These are phyloP conservation scores for Penicillium simplicissimum DNA, from an alignment of 495 filamentous ascomycete genomes.

Conservation along the genomic window DNA sequence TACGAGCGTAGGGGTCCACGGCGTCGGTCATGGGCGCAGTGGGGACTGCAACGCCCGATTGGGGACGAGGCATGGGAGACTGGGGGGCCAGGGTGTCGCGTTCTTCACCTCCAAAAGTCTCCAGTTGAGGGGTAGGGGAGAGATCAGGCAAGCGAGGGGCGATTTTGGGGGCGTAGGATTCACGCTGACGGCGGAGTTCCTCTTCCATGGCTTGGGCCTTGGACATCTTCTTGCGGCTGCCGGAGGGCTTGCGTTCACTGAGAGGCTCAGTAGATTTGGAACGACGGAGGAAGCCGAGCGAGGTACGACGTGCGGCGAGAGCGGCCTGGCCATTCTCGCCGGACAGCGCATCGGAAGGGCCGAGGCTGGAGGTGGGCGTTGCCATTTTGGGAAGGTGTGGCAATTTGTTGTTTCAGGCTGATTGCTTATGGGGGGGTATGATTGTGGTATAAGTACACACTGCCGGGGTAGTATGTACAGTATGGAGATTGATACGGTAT, in stretches of 20 bases:
- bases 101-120: slow-evolving; percentile 71
- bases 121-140: slow-evolving; percentile 61
- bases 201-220: slow-evolving; percentile 60
- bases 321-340: slow-evolving; percentile 30
- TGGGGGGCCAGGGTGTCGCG: slow-evolving; percentile 37
- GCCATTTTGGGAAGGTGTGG: slow-evolving; percentile 21
- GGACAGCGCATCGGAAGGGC: slow-evolving; percentile 23
- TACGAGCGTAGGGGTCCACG: slow-evolving; percentile 74
- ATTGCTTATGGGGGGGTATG: background rate
- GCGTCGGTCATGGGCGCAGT: slow-evolving; percentile 37
- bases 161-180: slow-evolving; percentile 64
- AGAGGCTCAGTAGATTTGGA: slow-evolving; percentile 72
- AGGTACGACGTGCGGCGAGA: slow-evolving; percentile 38
- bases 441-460: background rate
- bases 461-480: background rate
- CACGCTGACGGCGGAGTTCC: slow-evolving; percentile 66
- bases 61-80: slow-evolving; percentile 20
- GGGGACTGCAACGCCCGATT: slow-evolving; percentile 21
- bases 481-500: background rate
- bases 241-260: slow-evolving; percentile 48
- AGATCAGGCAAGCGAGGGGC: slow-evolving; percentile 83
- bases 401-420: slow-evolving; percentile 1
- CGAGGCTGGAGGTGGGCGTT: slow-evolving; percentile 22
- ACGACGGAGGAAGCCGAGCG: slow-evolving; percentile 70
- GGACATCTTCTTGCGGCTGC: slow-evolving; percentile 65